These are phyloP conservation scores for Penicillium aurantiogriseum DNA, from an alignment of 2,329 filamentous ascomycete species.

Conservation along the genomic window DNA sequence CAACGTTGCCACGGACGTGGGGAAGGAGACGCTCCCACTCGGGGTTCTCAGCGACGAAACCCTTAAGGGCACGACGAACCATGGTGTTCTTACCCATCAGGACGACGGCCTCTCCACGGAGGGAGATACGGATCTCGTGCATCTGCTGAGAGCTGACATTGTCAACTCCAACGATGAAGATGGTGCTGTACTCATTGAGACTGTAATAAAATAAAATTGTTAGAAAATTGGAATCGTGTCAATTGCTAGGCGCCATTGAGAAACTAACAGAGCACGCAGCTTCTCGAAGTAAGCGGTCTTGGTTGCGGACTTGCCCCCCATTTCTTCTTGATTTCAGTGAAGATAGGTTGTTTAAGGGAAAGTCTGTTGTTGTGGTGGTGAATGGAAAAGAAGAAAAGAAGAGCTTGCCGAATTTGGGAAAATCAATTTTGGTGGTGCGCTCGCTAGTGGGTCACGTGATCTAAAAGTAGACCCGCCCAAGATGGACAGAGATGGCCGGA, in stretches of 20 bases:
- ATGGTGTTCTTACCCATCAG: constrained; percentile 99
- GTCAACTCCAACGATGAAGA: constrained; percentile 97
- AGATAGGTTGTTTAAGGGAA: constrained; percentile 98
- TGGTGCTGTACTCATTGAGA: constrained; percentile 91
- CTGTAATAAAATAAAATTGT: background rate
- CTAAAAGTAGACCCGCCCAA: constrained; percentile 5
- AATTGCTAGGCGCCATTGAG: constrained; percentile 68
- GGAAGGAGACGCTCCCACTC: constrained; percentile 98
- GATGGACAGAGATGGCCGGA: constrained; percentile 5
- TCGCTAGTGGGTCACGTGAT: constrained; percentile 39
- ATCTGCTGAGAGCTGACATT: constrained; percentile 99
- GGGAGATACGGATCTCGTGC: constrained; percentile 96
- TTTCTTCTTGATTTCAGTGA: constrained; percentile 85
- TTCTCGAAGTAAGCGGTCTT: constrained; percentile 99
- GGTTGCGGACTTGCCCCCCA: constrained; percentile 94
- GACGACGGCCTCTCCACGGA: constrained; percentile 89
- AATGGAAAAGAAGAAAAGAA: constrained; percentile 20
- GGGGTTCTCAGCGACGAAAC: constrained; percentile 83
- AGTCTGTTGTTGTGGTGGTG: constrained; percentile 42
- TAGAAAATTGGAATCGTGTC: background rate
- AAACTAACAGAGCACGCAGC: constrained; percentile 44
- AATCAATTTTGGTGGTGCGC: constrained; percentile 39
- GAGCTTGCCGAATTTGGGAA: constrained; percentile 23
- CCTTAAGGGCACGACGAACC: constrained; percentile 97
- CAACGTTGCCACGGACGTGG: constrained; percentile 94